A percentile compares a stretch with the other conserved stretches of the same genome.
Evolutionary conservation across 306 rosid species (phyloP).

Genomic region (Glycyrrhiza uralensis): DNA sequence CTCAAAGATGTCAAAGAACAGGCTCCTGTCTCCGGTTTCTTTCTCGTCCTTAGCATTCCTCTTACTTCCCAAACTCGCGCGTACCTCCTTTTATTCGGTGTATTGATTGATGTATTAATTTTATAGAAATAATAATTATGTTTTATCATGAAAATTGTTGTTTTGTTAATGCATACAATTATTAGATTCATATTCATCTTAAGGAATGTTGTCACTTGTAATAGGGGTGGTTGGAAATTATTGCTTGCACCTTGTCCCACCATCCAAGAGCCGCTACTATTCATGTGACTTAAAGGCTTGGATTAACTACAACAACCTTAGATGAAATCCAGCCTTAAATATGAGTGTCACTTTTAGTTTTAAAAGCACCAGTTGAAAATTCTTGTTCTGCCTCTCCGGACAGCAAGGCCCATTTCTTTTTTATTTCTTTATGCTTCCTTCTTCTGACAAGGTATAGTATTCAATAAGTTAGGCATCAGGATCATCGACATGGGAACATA

Average conservation of each 20-base stretch:
- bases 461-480: slow-evolving; percentile 79
- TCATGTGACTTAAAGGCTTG: slow-evolving; percentile 61
- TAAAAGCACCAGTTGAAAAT: slow-evolving; percentile 43
- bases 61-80: too few relatives aligned
- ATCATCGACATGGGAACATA: slow-evolving; percentile 48
- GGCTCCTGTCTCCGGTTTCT: background rate
- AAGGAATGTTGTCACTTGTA: slow-evolving; percentile 35
- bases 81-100: slow-evolving; percentile 23
- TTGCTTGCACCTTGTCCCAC: slow-evolving; percentile 41
- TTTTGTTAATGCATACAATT: slow-evolving; percentile 14
- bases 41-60: too few relatives aligned
- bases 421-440: slow-evolving; percentile 64
- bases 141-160: slow-evolving; percentile 19
- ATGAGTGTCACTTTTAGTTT: slow-evolving; percentile 45
- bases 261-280: slow-evolving; percentile 25
- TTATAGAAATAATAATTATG: slow-evolving; percentile 30
- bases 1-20: slow-evolving; percentile 17
- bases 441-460: slow-evolving; percentile 87
- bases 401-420: slow-evolving; percentile 75
- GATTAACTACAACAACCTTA: slow-evolving; percentile 36
- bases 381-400: slow-evolving; percentile 47
- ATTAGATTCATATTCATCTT: slow-evolving; percentile 24
- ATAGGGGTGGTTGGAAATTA: slow-evolving; percentile 43
- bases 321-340: slow-evolving; percentile 41
- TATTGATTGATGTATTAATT: slow-evolving; percentile 20